Base-by-base conservation (phyloP, 2,329 filamentous ascomycete species). In the Hypoxylon sp. region DNA sequence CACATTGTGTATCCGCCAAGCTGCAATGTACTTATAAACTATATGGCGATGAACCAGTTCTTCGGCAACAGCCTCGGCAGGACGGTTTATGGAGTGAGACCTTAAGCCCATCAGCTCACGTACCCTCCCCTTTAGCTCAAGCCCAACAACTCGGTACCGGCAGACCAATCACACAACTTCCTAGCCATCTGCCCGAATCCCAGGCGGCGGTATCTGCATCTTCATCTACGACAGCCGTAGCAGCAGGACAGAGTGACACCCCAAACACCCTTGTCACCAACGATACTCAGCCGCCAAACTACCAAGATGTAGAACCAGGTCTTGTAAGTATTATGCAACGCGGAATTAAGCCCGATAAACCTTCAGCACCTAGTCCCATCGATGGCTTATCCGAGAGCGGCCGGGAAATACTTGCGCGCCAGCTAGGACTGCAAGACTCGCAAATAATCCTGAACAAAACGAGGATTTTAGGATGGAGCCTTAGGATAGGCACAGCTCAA, bases 401-500 rank as follows among this genome's bases (percentile, higher is more conserved):
- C 11, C 70, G 58, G 17, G 69, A 71, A 33, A 71, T 78, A 64
- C 66, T 77, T 6, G 55, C 73, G 3, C 70, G 70, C n/a, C 75
- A 74, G 17, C 57, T 72, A 10, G 71, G 72, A 6, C 48, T 73
- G 4, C 73, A 77, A 17, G 68, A 75, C 51, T 77, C 78, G 2
- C 74, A 78, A 30, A 74, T 80, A 25, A 68, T 71, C 17, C 50
- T 80, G 31, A 79, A 81, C 62, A 81, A 82, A 69, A 78, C 79
- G 4, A 77, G 79, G 27, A 71, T 78, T 3, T 55, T 79, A 6
- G 73, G 77, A 58, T 79, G 76, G 71, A 80, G 75, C 62, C 73
- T 77, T 31, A 78, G 76, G 75, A 73, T 80, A 71, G 76, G 74
- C 6, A 72, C 60, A 10, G 73, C 75, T n/a, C 54, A 73, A 54